Percentiles rank a stretch among this genome's conserved stretches.
These are phyloP conservation scores for Sporothrix variecibatus DNA, from an alignment of 2,329 filamentous ascomycete species.

Conservation along the genomic window DNA sequence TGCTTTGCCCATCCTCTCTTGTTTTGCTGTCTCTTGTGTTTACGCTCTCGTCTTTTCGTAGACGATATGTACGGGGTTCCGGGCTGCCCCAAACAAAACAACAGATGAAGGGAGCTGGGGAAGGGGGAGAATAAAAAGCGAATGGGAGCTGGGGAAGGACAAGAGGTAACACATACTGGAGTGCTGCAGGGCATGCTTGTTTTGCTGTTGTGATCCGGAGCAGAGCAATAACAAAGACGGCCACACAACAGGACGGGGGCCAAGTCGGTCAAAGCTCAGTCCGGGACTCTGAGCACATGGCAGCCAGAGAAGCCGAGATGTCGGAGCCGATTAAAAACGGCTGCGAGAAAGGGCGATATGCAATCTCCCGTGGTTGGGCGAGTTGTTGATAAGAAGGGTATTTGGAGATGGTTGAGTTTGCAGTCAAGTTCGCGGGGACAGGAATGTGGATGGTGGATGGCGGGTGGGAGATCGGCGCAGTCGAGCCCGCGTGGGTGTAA, in stretches of 20 bases:
- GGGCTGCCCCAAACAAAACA: constrained; percentile 19
- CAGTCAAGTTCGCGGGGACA: background rate
- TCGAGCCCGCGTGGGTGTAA: background rate
- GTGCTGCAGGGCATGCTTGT: constrained; percentile 27
- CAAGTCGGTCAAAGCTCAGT: constrained; percentile 8
- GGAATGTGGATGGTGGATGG: background rate
- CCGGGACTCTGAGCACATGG: background rate
- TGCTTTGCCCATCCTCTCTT: background rate
- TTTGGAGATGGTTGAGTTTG: background rate
- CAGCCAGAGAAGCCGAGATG: background rate
- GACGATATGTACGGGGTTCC: background rate
- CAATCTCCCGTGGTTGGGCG: background rate
- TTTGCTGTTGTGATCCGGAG: constrained; percentile 19
- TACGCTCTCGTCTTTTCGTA: background rate
- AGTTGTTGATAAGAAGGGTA: background rate
- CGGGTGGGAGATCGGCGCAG: background rate
- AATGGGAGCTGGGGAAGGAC: background rate
- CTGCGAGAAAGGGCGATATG: background rate
- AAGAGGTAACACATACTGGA: constrained; percentile 22
- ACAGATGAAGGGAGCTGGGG: constrained; percentile 10
- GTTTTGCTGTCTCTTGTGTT: background rate
- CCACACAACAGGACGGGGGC: constrained; percentile 18
- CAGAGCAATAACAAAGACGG: background rate
- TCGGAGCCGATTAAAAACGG: background rate
- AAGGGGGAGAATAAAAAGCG: background rate